phyloP scores from a whole-genome alignment of 306 rosid genomes.

The Spatholobus suberectus region DNA sequence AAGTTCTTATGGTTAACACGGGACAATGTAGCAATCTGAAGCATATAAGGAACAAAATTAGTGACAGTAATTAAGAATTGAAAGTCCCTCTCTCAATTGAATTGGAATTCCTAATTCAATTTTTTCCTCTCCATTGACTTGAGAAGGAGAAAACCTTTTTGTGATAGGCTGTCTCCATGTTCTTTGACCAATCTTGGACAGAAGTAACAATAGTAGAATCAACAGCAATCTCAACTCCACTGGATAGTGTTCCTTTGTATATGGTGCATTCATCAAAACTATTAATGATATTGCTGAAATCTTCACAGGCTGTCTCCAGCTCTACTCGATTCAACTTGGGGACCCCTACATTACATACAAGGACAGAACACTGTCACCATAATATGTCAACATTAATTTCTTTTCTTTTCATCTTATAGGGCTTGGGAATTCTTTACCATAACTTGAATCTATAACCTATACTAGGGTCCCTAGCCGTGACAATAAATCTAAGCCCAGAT shows the following conservation, averaged over 20 bases:
- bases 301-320: conserved; percentile 95
- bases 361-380: not conserved
- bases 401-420: not conserved
- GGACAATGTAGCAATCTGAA: conserved; percentile 76
- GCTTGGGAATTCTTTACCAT: conserved; percentile 1
- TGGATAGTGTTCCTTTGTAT: conserved; percentile 97
- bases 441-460: not conserved
- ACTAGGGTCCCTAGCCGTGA: not conserved
- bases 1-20: conserved; percentile 95
- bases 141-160: conserved; percentile 65
- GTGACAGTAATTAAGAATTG: conserved; percentile 8
- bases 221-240: conserved; percentile 97
- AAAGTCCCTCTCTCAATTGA: not conserved
- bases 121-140: conserved; percentile 9
- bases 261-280: conserved; percentile 60
- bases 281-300: conserved; percentile 90
- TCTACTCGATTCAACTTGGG: conserved; percentile 87
- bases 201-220: conserved; percentile 66
- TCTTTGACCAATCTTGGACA: conserved; percentile 81
- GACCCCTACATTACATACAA: conserved; percentile 69
- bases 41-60: conserved; percentile 38
- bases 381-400: not conserved
- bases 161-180: conserved; percentile 62
- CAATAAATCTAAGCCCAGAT: conserved; percentile 2
- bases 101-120: conserved; percentile 8